Evolutionary conservation across 495 filamentous ascomycete genomes (phyloP).

Genomic region (Xylaria nigripes): DNA sequence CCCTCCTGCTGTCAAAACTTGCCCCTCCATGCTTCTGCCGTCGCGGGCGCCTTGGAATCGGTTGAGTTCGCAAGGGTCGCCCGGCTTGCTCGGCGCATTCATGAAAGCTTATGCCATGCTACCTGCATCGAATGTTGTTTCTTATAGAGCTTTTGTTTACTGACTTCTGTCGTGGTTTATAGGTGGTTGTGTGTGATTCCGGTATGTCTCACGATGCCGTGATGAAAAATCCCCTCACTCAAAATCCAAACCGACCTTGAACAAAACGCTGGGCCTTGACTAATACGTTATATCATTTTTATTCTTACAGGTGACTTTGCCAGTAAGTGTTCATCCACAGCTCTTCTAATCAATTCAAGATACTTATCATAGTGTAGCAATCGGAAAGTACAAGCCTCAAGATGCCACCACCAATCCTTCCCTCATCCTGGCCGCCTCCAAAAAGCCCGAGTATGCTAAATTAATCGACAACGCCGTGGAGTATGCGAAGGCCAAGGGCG

Average conservation of each 20-base stretch:
- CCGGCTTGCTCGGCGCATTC: neutral
- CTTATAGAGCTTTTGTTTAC: neutral
- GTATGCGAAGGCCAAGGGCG: constrained; percentile 71
- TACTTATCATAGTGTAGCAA: constrained; percentile 50
- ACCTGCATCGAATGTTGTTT: neutral
- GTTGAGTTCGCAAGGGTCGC: constrained; percentile 1
- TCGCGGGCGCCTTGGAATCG: neutral
- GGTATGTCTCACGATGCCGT: constrained; percentile 48
- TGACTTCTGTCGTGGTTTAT: constrained; percentile 9
- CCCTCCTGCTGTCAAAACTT: constrained; percentile 26
- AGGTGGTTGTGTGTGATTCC: constrained; percentile 95
- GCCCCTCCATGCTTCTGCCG: constrained; percentile 24
- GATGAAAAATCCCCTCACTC: constrained; percentile 1
- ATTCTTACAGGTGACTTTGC: constrained; percentile 60
- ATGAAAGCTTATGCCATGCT: neutral
- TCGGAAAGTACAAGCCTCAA: constrained; percentile 99
- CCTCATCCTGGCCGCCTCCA: constrained; percentile 92
- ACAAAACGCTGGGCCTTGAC: constrained; percentile 12
- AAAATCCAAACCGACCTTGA: neutral
- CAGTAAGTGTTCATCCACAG: constrained; percentile 42
- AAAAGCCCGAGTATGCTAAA: constrained; percentile 93
- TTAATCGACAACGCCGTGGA: constrained; percentile 81
- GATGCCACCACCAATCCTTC: constrained; percentile 99
- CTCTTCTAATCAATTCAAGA: neutral
- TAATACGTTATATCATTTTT: constrained; percentile 7